Base-by-base conservation (phyloP, 495 filamentous ascomycete species). In the Parmelia sp. region DNA sequence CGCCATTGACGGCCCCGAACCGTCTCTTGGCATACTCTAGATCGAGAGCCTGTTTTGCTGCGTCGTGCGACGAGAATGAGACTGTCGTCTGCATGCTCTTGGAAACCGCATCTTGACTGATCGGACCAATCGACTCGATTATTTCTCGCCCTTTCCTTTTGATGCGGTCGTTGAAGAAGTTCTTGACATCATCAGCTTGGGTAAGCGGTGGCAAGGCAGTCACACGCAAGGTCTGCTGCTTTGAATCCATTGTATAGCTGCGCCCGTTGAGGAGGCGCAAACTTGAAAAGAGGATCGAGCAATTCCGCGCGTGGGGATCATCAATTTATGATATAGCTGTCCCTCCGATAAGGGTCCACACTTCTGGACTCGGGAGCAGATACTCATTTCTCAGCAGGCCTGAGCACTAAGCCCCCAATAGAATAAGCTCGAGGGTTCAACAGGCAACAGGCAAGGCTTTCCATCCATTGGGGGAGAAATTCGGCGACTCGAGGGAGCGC, bases 181-280 rank as follows among this genome's bases (percentile, higher is more conserved):
- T 2, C 42, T 56, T 4, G 2, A 63, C 61, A 37, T 63, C 61
- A 10, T 35, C 27, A 12, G 15, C n/a, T 7, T 27, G 4, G 0
- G 44, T 57, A 21, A 5, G n/a, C 1, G 27, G 3, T 57, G 61
- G 61, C 27, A 63, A 23, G 19, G 33, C 61, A 3, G 42, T 56
- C 31, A 63, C 25, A 47, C 61, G 61, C 33, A 63, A 31, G 15
- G 47, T 51, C 25, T 51, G 47, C 12, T 51, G 47, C 47, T 8
- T 51, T 25, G 47, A 51, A 6, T 51, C 47, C 47, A 51, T 51
- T 15, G 4, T 51, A 25, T 47, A 21, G 42, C 44, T 23, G n/a
- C 44, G 6, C 8, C 19, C 4, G 9, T 10, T 47, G 6, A 25
- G n/a, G 17, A 47, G 44, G 21, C 44, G 44, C 44, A 47, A 47